A percentile compares a stretch with the other conserved stretches of the same genome.
These are phyloP conservation scores for Phoenix roebelenii DNA, from an alignment of 176 grass and related monocot genomes.

Conservation along the genomic window DNA sequence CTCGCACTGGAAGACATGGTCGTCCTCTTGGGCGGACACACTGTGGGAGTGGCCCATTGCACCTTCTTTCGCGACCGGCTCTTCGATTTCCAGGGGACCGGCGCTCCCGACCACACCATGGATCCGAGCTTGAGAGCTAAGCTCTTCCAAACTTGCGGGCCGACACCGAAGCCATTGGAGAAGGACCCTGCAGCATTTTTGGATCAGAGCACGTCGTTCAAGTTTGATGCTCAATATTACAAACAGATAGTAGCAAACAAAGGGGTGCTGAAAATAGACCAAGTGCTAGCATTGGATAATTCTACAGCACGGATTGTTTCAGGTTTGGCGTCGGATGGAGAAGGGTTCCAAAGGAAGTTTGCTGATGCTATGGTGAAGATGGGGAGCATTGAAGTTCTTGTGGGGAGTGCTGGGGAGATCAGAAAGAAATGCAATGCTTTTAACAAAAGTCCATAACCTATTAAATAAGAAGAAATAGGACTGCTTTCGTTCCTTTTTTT, in stretches of 20 bases:
- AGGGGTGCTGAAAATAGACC: conserved; percentile 34
- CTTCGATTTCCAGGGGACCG: conserved; percentile 8
- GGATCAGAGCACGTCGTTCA: conserved; percentile 30
- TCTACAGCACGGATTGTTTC: conserved; percentile 14
- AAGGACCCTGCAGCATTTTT: conserved; percentile 22
- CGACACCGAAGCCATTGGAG: not conserved
- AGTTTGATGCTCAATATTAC: conserved; percentile 27
- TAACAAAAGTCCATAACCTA: conserved; percentile 5
- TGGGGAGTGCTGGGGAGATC: conserved; percentile 41
- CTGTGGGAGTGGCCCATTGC: conserved; percentile 46
- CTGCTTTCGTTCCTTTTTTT: too few relatives aligned
- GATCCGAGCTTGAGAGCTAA: not conserved
- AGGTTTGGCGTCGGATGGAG: conserved; percentile 14
- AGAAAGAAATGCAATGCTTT: conserved; percentile 37
- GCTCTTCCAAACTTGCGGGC: conserved; percentile 10
- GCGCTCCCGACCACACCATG: conserved; percentile 22
- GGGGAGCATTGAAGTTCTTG: conserved; percentile 25
- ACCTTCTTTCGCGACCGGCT: conserved; percentile 38
- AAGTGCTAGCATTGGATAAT: conserved; percentile 33
- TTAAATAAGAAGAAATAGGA: too few relatives aligned
- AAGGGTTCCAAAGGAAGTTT: conserved; percentile 29
- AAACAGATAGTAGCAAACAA: conserved; percentile 25
- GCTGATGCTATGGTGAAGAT: conserved; percentile 37
- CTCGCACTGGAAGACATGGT: conserved; percentile 38
- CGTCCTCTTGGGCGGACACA: conserved; percentile 48